These are phyloP conservation scores for Exophiala aquamarina DNA, from an alignment of 2,329 filamentous ascomycete genomes.

Conservation along the genomic window DNA sequence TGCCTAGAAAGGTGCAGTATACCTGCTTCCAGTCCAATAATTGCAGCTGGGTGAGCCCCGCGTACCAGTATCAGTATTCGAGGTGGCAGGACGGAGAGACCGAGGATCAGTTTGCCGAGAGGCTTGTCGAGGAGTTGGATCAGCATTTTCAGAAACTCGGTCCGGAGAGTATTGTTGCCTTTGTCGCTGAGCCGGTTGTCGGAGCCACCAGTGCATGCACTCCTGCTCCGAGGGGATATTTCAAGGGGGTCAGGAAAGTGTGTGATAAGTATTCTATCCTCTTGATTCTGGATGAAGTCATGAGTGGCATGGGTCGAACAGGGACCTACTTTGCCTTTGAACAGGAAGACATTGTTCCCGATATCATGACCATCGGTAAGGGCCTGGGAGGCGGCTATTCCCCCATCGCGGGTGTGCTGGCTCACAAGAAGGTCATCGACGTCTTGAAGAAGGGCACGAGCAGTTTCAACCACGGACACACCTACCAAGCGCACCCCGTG, in stretches of 20 bases:
- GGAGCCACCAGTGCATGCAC: constrained; percentile 56
- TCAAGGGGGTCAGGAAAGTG: constrained; percentile 64
- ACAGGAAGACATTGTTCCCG: constrained; percentile 57
- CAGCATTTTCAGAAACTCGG: constrained; percentile 64
- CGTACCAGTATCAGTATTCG: constrained; percentile 59
- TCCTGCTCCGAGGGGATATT: constrained; percentile 65
- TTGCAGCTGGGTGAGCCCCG: constrained; percentile 63
- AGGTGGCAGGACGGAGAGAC: constrained; percentile 53
- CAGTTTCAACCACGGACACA: constrained; percentile 49
- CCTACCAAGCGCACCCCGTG: constrained; percentile 56
- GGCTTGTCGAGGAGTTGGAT: constrained; percentile 66
- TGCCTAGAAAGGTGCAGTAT: constrained; percentile 60
- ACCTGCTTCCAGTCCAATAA: constrained; percentile 58
- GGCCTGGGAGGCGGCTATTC: constrained; percentile 58
- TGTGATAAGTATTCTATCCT: constrained; percentile 71
- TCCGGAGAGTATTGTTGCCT: constrained; percentile 66
- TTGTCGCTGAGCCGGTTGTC: constrained; percentile 72
- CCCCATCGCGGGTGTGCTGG: constrained; percentile 55
- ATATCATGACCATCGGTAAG: constrained; percentile 62
- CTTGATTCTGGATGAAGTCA: constrained; percentile 66
- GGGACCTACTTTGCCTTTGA: constrained; percentile 61
- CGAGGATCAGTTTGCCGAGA: constrained; percentile 58
- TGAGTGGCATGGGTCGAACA: constrained; percentile 59
- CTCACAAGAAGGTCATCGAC: constrained; percentile 49
- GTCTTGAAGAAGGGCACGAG: constrained; percentile 47